Conservation (phyloP, 495 filamentous ascomycete species). For the Articulospora tetracladia region DNA sequence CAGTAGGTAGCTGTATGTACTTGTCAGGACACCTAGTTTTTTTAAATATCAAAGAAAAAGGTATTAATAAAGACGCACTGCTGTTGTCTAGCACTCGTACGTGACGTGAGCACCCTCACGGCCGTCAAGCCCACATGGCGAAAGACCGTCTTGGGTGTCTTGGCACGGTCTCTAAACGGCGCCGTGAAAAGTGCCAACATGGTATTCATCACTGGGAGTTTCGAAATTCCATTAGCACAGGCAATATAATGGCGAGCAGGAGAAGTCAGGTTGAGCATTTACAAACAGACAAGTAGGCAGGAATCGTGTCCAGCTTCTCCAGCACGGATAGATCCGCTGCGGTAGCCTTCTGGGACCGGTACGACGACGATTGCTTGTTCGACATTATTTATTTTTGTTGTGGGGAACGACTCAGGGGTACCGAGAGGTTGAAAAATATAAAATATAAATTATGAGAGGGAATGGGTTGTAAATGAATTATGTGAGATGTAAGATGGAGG, state of each 20-base stretch:
- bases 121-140: constrained; percentile 15
- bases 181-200: constrained; percentile 13
- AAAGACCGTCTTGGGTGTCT: constrained; percentile 10
- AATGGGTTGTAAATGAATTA: too few species aligned
- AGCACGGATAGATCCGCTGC: neutral
- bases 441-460: neutral
- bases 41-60: too few species aligned
- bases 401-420: too few species aligned
- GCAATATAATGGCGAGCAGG: too few species aligned
- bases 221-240: too few species aligned
- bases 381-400: constrained; percentile 4
- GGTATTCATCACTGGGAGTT: constrained; percentile 6
- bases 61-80: constrained; percentile 20
- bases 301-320: constrained; percentile 18
- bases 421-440: too few species aligned
- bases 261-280: neutral
- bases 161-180: neutral
- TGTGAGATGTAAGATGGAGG: too few species aligned
- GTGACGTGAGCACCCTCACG: constrained; percentile 7
- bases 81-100: constrained; percentile 14
- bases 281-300: constrained; percentile 5
- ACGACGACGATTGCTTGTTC: constrained; percentile 18
- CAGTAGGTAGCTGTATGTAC: constrained; percentile 20
- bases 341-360: constrained; percentile 18
- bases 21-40: too few species aligned